These are phyloP conservation scores for Stevia rebaudiana DNA, from an alignment of 140 eudicot genomes.

Conservation along the genomic window DNA sequence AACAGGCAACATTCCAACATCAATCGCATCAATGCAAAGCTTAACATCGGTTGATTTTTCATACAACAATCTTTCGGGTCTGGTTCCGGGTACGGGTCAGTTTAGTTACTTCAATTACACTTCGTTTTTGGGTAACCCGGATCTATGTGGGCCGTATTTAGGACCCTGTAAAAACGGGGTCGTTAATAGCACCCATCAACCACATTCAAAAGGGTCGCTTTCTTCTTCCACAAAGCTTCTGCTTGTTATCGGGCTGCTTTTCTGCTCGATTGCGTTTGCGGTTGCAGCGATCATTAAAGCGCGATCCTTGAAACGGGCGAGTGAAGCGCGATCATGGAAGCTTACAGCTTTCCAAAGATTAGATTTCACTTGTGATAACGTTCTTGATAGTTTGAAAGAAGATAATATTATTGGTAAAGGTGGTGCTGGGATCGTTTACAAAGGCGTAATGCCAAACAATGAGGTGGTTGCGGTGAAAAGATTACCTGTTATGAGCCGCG, in stretches of 20 bases:
- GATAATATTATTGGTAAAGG: conserved; percentile 60
- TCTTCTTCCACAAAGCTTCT: conserved; percentile 46
- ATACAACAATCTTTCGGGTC: conserved; percentile 49
- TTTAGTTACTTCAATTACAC: conserved; percentile 55
- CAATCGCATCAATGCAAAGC: conserved; percentile 46
- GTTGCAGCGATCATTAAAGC: conserved; percentile 50
- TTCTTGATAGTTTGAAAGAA: conserved; percentile 52
- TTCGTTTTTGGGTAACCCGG: conserved; percentile 50
- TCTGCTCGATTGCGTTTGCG: conserved; percentile 44
- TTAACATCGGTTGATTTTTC: conserved; percentile 55
- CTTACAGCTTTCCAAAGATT: conserved; percentile 56
- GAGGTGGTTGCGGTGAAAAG: conserved; percentile 49
- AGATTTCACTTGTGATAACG: conserved; percentile 50
- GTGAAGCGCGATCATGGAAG: conserved; percentile 57
- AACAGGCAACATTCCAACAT: conserved; percentile 46
- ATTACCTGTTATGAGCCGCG: conserved; percentile 52
- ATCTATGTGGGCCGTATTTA: conserved; percentile 54
- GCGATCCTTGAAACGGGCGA: conserved; percentile 41
- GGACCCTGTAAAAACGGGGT: conserved; percentile 46
- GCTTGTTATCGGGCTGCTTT: conserved; percentile 50
- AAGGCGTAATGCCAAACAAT: conserved; percentile 54
- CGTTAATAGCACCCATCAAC: conserved; percentile 34
- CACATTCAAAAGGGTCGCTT: conserved; percentile 39
- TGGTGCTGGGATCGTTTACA: conserved; percentile 63
- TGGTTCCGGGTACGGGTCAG: conserved; percentile 55